Evolutionary conservation across 2,329 filamentous ascomycete genomes (phyloP).

Genomic region (Zymoseptoria brevis): DNA sequence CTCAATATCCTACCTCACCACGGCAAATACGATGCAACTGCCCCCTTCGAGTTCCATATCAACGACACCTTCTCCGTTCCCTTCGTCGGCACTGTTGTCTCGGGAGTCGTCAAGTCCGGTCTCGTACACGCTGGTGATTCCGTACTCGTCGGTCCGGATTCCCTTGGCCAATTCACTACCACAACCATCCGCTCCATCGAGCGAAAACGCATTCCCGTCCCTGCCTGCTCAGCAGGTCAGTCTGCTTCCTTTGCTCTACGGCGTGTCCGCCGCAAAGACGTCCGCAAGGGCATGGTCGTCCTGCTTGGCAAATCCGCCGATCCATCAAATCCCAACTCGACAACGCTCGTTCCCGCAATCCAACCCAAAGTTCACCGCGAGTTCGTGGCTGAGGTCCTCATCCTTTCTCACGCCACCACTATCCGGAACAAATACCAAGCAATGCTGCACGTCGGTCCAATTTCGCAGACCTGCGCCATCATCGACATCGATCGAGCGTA

Average conservation of each 20-base stretch:
- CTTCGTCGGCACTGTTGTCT: conserved; percentile 92
- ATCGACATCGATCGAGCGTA: conserved; percentile 96
- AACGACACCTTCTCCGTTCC: conserved; percentile 98
- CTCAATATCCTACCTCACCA: conserved; percentile 92
- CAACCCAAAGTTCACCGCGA: conserved; percentile 47
- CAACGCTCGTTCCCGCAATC: conserved; percentile 17
- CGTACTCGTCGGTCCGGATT: conserved; percentile 83
- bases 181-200: conserved; percentile 90
- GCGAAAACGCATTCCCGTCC: conserved; percentile 82
- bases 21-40: conserved; percentile 80
- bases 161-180: conserved; percentile 76
- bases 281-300: conserved; percentile 96
- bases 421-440: conserved; percentile 97
- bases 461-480: conserved; percentile 92
- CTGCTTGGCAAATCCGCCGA: conserved; percentile 64
- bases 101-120: conserved; percentile 76
- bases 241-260: conserved; percentile 88
- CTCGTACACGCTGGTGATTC: conserved; percentile 85
- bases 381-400: conserved; percentile 68
- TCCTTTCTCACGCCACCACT: conserved; percentile 90
- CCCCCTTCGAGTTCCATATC: conserved; percentile 87
- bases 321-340: conserved; percentile 38
- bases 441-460: conserved; percentile 92
- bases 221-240: conserved; percentile 82
- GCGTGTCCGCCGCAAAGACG: conserved; percentile 79